Evolutionary conservation across 805 yeast species (phyloP).

Genomic region (Monosporozyma servazzii): DNA sequence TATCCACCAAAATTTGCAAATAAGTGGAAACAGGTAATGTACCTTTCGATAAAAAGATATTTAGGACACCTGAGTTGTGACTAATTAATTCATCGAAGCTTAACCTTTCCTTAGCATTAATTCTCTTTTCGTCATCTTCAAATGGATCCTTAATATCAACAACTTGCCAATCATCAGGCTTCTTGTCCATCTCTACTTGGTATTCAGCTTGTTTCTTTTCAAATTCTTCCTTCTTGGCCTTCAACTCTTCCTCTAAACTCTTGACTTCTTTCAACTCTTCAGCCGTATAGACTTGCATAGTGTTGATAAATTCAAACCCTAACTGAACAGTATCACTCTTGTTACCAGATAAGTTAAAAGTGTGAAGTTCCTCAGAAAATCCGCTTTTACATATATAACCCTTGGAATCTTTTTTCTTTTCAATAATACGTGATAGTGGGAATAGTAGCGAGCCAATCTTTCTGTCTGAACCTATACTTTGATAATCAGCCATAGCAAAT

Average conservation of each 20-base stretch:
- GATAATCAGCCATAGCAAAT: constrained; percentile 58
- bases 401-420: constrained; percentile 32
- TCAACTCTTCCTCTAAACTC: constrained; percentile 33
- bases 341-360: constrained; percentile 24
- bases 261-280: constrained; percentile 44
- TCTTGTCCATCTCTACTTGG: constrained; percentile 42
- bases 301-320: constrained; percentile 57
- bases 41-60: constrained; percentile 46
- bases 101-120: constrained; percentile 35
- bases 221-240: constrained; percentile 32
- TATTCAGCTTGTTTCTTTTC: constrained; percentile 39
- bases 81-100: constrained; percentile 44
- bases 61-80: constrained; percentile 50
- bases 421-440: constrained; percentile 39
- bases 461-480: constrained; percentile 54
- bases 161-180: constrained; percentile 61
- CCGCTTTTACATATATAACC: constrained; percentile 44
- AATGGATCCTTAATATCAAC: constrained; percentile 40
- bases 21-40: constrained; percentile 37
- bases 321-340: constrained; percentile 42
- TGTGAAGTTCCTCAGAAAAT: constrained; percentile 33
- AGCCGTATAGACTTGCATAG: constrained; percentile 51
- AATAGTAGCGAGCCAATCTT: constrained; percentile 50
- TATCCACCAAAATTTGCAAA: constrained; percentile 59
- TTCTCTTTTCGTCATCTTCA: constrained; percentile 25